Evolutionary conservation across 2,329 filamentous ascomycete genomes (phyloP).

Genomic region (Scleromitrula shiraiana): DNA sequence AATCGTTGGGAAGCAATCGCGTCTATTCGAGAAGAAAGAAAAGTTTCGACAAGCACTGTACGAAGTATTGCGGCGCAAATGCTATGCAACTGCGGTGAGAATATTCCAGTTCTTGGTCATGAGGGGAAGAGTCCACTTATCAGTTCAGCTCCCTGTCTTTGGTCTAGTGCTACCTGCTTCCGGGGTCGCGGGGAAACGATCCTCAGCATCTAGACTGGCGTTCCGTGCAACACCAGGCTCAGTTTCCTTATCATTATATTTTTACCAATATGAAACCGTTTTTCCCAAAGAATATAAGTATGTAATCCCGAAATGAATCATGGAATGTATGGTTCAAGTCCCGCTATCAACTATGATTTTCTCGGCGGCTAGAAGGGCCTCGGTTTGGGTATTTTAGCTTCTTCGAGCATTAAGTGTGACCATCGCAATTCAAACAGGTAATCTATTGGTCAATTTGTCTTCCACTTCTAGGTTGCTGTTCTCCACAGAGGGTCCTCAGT

Average conservation of each 20-base stretch:
- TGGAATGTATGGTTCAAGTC: not conserved
- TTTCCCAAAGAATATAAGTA: not conserved
- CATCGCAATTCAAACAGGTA: constrained; percentile 7
- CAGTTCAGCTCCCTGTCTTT: not conserved
- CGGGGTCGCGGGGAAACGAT: constrained; percentile 6
- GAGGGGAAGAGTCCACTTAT: not conserved
- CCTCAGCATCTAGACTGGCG: constrained; percentile 1
- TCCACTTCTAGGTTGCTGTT: not conserved
- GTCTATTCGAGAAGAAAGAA: not conserved
- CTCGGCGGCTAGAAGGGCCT: constrained; percentile 40
- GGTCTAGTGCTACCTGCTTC: not conserved
- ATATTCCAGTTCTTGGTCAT: not conserved
- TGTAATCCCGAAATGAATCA: too few relatives aligned
- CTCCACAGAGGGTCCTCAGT: constrained; percentile 22
- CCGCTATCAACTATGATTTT: constrained; percentile 8
- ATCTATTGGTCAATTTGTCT: constrained; percentile 9
- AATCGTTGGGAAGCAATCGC: not conserved
- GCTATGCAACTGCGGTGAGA: not conserved
- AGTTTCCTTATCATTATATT: not conserved
- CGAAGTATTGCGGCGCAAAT: not conserved
- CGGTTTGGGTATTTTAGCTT: constrained; percentile 21
- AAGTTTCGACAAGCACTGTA: not conserved
- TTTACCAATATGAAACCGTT: not conserved
- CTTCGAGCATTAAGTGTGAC: not conserved
- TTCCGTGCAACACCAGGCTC: not conserved